These are phyloP conservation scores for Globisporangium acanthophoron DNA, from an alignment of 352 stramenopile genomes.

Conservation along the genomic window DNA sequence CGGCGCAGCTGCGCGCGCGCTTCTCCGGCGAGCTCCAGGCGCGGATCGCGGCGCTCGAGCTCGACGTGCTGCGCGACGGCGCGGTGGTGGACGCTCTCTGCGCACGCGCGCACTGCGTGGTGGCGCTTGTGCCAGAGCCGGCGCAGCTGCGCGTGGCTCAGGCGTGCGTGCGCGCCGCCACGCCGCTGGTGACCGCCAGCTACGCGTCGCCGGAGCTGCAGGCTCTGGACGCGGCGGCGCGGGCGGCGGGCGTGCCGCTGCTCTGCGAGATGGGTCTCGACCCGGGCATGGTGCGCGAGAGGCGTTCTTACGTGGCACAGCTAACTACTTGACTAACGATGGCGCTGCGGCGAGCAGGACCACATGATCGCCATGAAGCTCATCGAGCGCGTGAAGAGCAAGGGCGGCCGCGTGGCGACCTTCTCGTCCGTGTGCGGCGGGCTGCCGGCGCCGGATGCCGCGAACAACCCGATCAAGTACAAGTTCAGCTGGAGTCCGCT, in stretches of 20 bases:
- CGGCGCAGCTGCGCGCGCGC: conserved; percentile 19
- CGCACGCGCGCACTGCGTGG: conserved; percentile 54
- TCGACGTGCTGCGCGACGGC: conserved; percentile 21
- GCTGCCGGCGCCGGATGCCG: conserved; percentile 77
- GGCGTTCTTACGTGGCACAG: too few relatives aligned
- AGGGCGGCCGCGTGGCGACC: conserved; percentile 43
- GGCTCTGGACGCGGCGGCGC: conserved; percentile 34
- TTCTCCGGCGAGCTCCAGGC: not conserved
- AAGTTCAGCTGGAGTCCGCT: conserved; percentile 92
- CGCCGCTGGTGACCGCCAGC: conserved; percentile 84
- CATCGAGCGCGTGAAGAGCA: conserved; percentile 74
- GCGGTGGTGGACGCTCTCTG: conserved; percentile 18
- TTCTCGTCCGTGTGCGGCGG: conserved; percentile 88
- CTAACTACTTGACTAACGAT: not conserved
- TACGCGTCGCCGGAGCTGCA: conserved; percentile 84
- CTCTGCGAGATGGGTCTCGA: conserved; percentile 90
- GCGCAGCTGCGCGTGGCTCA: conserved; percentile 73
- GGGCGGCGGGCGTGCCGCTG: conserved; percentile 58
- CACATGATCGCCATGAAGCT: conserved; percentile 88
- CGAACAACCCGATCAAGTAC: conserved; percentile 89
- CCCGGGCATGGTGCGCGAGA: conserved; percentile 59
- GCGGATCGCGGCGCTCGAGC: conserved; percentile 9
- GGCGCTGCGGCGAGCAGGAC: conserved; percentile 25
- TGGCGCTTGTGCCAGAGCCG: conserved; percentile 76
- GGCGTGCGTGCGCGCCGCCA: conserved; percentile 53